These are phyloP conservation scores for Candida xiaguanensis DNA, from an alignment of 805 yeast genomes.

Conservation along the genomic window DNA sequence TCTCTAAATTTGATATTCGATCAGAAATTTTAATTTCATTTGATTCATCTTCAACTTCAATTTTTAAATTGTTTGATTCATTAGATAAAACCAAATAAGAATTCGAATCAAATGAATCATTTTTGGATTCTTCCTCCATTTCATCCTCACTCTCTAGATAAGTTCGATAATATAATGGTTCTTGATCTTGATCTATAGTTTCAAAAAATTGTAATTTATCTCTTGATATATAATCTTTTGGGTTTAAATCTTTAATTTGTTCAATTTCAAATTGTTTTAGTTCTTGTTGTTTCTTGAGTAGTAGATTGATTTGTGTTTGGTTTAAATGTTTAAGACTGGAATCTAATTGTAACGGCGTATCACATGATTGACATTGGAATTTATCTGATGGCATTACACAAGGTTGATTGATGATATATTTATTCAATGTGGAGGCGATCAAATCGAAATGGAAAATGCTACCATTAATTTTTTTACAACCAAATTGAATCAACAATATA, in stretches of 20 bases:
- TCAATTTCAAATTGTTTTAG: conserved; percentile 12
- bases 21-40: conserved; percentile 37
- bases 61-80: too few relatives aligned
- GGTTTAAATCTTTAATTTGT: conserved; percentile 19
- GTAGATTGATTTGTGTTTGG: conserved; percentile 51
- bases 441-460: neutral
- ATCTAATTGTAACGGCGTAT: conserved; percentile 54
- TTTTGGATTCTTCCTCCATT: conserved; percentile 16
- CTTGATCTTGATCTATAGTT: conserved; percentile 21
- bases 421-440: too few relatives aligned
- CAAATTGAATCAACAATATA: conserved; percentile 1
- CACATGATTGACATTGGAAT: conserved; percentile 57
- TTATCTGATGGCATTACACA: neutral
- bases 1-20: conserved; percentile 51
- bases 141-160: conserved; percentile 28
- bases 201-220: conserved; percentile 36
- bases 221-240: conserved; percentile 32
- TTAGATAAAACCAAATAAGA: conserved; percentile 12
- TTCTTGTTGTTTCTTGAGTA: conserved; percentile 32
- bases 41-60: conserved; percentile 5
- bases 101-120: too few relatives aligned
- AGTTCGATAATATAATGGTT: conserved; percentile 23
- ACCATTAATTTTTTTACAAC: too few relatives aligned
- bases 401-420: too few relatives aligned
- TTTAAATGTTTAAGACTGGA: conserved; percentile 50